Evolutionary conservation across 768 basidiomycete species (phyloP), one percentile per base, ranked within the genome.

Genomic region (Agaricus sinodeliciosus): DNA sequence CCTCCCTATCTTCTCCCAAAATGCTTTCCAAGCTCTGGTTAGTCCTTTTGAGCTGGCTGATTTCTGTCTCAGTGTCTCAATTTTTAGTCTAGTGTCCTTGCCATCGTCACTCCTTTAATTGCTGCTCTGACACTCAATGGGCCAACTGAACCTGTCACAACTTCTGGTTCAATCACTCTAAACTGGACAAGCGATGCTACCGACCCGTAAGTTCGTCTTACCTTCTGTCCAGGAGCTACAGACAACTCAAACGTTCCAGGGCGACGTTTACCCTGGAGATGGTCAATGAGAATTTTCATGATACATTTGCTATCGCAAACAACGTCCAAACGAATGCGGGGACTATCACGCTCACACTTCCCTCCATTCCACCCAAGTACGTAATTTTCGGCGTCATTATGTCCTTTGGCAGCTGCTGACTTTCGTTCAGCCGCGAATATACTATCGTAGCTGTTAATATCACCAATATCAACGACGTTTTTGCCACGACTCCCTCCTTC

Each of bases 11-110:
- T 59, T 46, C 55, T 57, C 45, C 13, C 58, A 74, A 60, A 63
- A 82, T 84, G 82, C 71, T 81, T 58, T 64, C 62, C 59, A 73
- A 75, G 60, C 65, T 81, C 63, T 67, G 65, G 81, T 80, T 47
- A 12, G 74, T 63, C 9, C 13, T 31, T 9, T 22, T 12, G 3
- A 13, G 15, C 37, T 12, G 12, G 27, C 6, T 35, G 7, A 16
- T 47, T n/a, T 12, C 16, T 7, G 3, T 11, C 15, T 19, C 19
- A 34, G 22, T 47, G n/a, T 18, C 16, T n/a, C 15, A 18, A 31
- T 69, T 3, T 45, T 13, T 27, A 19, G 6, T 34, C 27, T 55
- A 74, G 74, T 61, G 58, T 73, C 58, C 60, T 82, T 58, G 64
- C 71, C 35, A 60, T 80, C 57, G 67, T 73, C 51, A 64, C 73